phyloP scores from a whole-genome alignment of 495 filamentous ascomycete species.

The Podospora sp. region DNA sequence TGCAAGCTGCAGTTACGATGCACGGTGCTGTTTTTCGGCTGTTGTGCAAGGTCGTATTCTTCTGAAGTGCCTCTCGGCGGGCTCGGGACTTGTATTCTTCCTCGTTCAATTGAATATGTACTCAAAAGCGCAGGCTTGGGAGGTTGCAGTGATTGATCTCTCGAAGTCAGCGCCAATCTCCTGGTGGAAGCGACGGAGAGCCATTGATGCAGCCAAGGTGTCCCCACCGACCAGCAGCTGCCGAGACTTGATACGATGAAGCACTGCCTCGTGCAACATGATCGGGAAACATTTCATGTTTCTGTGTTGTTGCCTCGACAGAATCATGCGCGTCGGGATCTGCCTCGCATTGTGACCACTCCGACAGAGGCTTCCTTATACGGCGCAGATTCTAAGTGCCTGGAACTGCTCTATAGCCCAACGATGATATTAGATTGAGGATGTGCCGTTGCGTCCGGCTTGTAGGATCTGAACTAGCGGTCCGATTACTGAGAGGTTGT shows the following conservation, averaged over 20 bases:
- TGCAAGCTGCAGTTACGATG: neutral
- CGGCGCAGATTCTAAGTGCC: neutral
- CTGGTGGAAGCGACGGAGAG: neutral
- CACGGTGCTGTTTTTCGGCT: neutral
- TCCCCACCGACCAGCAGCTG: neutral
- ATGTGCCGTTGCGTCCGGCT: neutral
- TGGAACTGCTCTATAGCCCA: neutral
- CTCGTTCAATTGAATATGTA: neutral
- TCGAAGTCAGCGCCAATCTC: neutral
- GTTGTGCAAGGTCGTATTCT: constrained; percentile 10
- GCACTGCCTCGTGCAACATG: neutral
- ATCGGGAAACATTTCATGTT: neutral
- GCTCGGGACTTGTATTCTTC: neutral
- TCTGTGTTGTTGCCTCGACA: neutral
- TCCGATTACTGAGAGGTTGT: constrained; percentile 9
- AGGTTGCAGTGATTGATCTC: neutral
- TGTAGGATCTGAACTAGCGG: neutral
- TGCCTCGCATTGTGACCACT: neutral
- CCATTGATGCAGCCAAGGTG: neutral
- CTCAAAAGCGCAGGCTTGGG: neutral
- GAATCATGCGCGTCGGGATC: neutral
- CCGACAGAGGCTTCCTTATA: neutral
- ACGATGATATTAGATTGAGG: neutral
- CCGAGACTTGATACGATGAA: constrained; percentile 5
- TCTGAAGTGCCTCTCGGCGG: neutral